Conservation (phyloP, 305 asterid genomes). For the Plantago lanceolata region DNA sequence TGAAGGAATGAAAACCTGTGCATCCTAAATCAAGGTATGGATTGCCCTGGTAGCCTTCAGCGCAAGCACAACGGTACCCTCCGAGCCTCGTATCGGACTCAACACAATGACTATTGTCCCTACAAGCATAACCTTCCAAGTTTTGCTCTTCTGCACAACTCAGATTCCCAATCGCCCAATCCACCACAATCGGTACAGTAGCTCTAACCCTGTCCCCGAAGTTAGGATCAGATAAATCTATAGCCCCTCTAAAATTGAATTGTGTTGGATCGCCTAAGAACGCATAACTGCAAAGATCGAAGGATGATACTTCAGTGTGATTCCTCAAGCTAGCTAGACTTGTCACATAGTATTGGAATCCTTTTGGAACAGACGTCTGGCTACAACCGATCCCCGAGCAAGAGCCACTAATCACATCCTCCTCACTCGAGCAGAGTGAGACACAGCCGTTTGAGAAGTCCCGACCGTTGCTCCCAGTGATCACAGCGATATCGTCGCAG, state of each 20-base stretch:
- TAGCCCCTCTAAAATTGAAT: constrained; percentile 22
- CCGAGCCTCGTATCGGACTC: constrained; percentile 34
- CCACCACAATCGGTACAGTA: constrained; percentile 42
- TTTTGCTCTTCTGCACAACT: constrained; percentile 32
- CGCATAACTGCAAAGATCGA: constrained; percentile 4
- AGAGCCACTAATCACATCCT: neutral
- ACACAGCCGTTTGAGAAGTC: neutral
- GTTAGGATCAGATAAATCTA: constrained; percentile 28
- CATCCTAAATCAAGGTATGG: constrained; percentile 51
- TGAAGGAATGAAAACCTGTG: constrained; percentile 27
- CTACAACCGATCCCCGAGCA: constrained; percentile 14
- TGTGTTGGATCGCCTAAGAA: constrained; percentile 10
- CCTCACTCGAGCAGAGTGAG: neutral
- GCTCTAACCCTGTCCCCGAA: constrained; percentile 21
- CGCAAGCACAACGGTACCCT: constrained; percentile 51
- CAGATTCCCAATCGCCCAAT: constrained; percentile 47
- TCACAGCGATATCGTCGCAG: neutral
- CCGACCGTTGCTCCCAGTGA: neutral
- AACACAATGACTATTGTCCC: constrained; percentile 34
- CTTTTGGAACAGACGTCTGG: constrained; percentile 9
- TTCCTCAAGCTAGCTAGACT: neutral
- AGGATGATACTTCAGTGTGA: constrained; percentile 3
- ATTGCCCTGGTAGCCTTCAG: constrained; percentile 43
- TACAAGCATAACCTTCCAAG: constrained; percentile 27
- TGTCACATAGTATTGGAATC: neutral